Percentiles rank a stretch among this genome's conserved stretches.
Evolutionary conservation across 2,329 filamentous ascomycete genomes (phyloP).

Genomic region (Aspergillus piperis): DNA sequence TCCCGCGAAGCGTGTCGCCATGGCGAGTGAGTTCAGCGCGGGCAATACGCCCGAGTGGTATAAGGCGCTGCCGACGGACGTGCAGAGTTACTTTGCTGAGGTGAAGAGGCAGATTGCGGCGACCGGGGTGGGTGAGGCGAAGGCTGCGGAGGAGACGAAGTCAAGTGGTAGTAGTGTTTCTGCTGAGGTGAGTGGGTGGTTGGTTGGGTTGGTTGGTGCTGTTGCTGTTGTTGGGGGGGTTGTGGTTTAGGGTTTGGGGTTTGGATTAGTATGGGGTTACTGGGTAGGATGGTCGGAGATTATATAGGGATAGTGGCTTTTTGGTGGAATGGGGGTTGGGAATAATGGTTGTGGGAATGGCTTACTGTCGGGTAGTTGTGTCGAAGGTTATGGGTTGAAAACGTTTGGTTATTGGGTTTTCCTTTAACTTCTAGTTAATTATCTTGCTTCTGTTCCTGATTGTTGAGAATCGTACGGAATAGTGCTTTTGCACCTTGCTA

Average conservation of each 20-base stretch:
- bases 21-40: constrained; percentile 34
- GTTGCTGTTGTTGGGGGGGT: not conserved
- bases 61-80: constrained; percentile 29
- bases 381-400: no score
- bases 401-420: no score
- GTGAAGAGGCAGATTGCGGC: constrained; percentile 32
- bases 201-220: not conserved
- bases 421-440: no score
- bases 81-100: constrained; percentile 35
- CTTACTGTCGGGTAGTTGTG: not conserved
- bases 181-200: no score
- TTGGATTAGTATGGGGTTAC: not conserved
- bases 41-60: constrained; percentile 39
- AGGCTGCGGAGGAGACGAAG: not conserved
- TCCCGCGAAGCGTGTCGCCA: constrained; percentile 29
- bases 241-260: not conserved
- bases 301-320: not conserved
- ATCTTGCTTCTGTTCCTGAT: not conserved
- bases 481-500: not conserved
- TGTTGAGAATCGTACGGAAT: not conserved
- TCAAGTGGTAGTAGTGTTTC: not conserved
- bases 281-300: not conserved
- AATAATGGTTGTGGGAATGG: not conserved
- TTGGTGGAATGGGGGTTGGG: not conserved
- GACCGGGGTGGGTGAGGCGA: not conserved